Percentiles rank a stretch among this genome's conserved stretches.
These are phyloP conservation scores for Trametopsis cervina DNA, from an alignment of 768 basidiomycete genomes.

Conservation along the genomic window DNA sequence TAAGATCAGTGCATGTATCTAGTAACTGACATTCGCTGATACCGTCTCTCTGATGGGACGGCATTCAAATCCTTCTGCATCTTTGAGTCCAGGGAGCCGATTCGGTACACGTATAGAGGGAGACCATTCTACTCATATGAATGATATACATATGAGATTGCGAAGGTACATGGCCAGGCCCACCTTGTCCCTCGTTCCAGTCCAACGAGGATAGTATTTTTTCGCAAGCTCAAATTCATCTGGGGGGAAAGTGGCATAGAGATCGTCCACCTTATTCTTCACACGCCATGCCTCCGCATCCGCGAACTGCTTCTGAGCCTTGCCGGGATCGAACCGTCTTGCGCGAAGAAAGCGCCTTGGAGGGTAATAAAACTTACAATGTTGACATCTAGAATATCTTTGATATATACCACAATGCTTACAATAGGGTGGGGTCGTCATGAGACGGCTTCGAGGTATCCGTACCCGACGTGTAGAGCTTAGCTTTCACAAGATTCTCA, in stretches of 20 bases:
- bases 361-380: not conserved
- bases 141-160: too few species aligned
- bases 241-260: constrained; percentile 52
- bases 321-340: constrained; percentile 52
- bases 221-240: constrained; percentile 55
- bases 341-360: constrained; percentile 83
- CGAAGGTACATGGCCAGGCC: too few species aligned
- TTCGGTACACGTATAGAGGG: constrained; percentile 71
- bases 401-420: constrained; percentile 17
- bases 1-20: not conserved
- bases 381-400: not conserved
- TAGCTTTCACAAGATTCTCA: constrained; percentile 36
- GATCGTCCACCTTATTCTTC: constrained; percentile 49
- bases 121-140: constrained; percentile 49
- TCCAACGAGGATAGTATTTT: constrained; percentile 76
- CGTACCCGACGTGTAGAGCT: constrained; percentile 42
- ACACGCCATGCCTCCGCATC: constrained; percentile 64
- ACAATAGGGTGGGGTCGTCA: constrained; percentile 66
- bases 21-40: constrained; percentile 59
- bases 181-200: constrained; percentile 71
- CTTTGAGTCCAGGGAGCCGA: constrained; percentile 49
- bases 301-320: constrained; percentile 67
- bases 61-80: constrained; percentile 56
- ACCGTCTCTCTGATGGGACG: constrained; percentile 45
- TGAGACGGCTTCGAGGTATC: constrained; percentile 31